These are phyloP conservation scores for Incumbomyces lentus DNA, from an alignment of 2,329 filamentous ascomycete genomes.

Conservation along the genomic window DNA sequence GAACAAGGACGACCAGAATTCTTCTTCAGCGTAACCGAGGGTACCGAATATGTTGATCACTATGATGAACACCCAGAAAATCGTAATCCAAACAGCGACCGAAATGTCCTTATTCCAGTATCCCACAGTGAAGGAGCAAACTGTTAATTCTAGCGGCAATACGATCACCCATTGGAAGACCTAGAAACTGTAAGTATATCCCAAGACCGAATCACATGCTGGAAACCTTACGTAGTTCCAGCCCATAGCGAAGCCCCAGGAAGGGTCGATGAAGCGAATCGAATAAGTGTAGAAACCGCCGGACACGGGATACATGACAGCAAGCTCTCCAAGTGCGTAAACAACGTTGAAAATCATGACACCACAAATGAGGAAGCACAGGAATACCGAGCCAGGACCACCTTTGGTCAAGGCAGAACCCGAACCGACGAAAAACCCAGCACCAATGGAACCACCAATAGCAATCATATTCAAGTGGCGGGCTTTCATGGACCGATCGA, in stretches of 20 bases:
- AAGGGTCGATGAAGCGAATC: conserved; percentile 82
- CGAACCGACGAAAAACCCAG: conserved; percentile 78
- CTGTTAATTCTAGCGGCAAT: conserved; percentile 71
- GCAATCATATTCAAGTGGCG: conserved; percentile 62
- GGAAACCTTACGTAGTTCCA: conserved; percentile 40
- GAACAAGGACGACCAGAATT: conserved; percentile 68
- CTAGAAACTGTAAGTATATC: conserved; percentile 4
- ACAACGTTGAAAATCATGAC: conserved; percentile 86
- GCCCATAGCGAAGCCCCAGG: conserved; percentile 34
- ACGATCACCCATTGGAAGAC: conserved; percentile 74
- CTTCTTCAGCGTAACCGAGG: conserved; percentile 72
- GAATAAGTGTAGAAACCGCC: conserved; percentile 89
- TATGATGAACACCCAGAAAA: conserved; percentile 64
- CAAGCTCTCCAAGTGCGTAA: conserved; percentile 82
- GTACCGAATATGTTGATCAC: conserved; percentile 72
- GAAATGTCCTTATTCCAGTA: conserved; percentile 49
- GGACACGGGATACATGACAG: conserved; percentile 81
- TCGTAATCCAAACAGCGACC: conserved; percentile 45
- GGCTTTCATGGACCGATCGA: conserved; percentile 23
- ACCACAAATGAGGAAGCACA: conserved; percentile 68
- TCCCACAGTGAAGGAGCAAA: conserved; percentile 64
- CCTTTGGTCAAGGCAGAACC: conserved; percentile 59
- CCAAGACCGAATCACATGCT: conserved; percentile 71
- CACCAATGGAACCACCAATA: conserved; percentile 41
- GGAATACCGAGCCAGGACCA: conserved; percentile 63